Conservation (phyloP, 2,329 filamentous ascomycete genomes). For the Scytalidium sp. region DNA sequence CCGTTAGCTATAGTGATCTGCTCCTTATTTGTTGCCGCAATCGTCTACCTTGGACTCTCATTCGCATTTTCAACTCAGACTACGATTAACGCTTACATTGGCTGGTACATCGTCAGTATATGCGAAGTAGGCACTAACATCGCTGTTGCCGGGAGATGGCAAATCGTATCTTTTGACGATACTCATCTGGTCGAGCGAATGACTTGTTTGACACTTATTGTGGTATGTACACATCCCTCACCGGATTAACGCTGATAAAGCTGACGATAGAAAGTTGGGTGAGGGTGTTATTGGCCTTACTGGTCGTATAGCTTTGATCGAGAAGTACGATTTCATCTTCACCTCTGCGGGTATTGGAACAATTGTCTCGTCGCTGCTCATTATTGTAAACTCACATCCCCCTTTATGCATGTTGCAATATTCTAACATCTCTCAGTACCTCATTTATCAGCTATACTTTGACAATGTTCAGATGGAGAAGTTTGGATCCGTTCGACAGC, state of each 20-base stretch:
- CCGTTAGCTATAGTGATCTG: constrained; percentile 12
- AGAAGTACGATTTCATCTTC: neutral
- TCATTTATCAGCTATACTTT: constrained; percentile 24
- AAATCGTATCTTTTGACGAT: constrained; percentile 48
- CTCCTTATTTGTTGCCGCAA: constrained; percentile 15
- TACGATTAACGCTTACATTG: constrained; percentile 4
- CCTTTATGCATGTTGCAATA: neutral
- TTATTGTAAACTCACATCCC: constrained; percentile 9
- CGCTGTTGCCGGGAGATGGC: constrained; percentile 14
- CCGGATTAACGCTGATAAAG: neutral
- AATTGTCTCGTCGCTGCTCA: constrained; percentile 10
- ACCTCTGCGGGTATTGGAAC: constrained; percentile 9
- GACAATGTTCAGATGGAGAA: constrained; percentile 15
- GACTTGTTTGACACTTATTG: constrained; percentile 56
- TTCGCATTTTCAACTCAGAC: constrained; percentile 9
- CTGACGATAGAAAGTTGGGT: constrained; percentile 10
- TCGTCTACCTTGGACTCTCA: constrained; percentile 15
- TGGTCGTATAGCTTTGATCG: neutral
- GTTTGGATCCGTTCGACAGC: constrained; percentile 16
- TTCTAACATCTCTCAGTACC: constrained; percentile 11
- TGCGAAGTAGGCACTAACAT: constrained; percentile 19
- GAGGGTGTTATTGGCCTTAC: constrained; percentile 18
- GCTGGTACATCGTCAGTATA: constrained; percentile 19
- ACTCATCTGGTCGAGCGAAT: constrained; percentile 57
- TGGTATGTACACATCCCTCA: constrained; percentile 33